Conservation (phyloP, 257 asterid species). For the Haberlea rhodopensis region DNA sequence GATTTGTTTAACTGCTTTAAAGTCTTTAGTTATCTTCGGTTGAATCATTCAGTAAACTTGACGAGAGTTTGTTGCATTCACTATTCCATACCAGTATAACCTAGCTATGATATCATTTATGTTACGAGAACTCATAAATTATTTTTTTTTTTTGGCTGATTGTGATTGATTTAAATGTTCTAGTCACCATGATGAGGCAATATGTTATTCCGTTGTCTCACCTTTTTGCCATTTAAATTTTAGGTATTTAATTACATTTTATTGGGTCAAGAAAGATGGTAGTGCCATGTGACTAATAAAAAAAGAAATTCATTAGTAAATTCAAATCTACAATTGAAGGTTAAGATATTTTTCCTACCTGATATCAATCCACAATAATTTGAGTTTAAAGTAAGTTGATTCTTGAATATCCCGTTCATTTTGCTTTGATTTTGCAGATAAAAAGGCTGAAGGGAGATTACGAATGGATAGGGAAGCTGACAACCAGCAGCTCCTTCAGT, state of each 20-base stretch:
- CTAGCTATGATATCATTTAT: background rate
- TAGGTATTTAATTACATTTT: background rate
- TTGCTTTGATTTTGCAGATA: conserved; percentile 54
- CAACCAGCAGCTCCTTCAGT: conserved; percentile 73
- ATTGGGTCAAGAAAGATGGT: background rate
- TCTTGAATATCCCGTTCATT: background rate
- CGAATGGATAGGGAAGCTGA: conserved; percentile 78
- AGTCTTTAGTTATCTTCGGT: background rate
- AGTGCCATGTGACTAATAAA: background rate
- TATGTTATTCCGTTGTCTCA: background rate
- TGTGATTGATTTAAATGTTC: background rate
- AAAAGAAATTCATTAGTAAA: too few relatives aligned
- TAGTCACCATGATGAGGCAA: background rate
- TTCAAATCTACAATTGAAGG: too few relatives aligned
- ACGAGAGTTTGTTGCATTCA: background rate
- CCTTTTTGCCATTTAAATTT: too few relatives aligned
- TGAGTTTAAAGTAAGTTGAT: background rate
- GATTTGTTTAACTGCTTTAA: too few relatives aligned
- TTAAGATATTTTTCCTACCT: too few relatives aligned
- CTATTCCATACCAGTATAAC: background rate
- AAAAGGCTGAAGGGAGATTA: conserved; percentile 67
- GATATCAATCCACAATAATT: background rate
- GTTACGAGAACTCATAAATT: too few relatives aligned
- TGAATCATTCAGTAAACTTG: background rate
- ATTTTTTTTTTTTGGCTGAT: background rate